These are phyloP conservation scores for Heimioporus retisporus DNA, from an alignment of 1,284 basidiomycete genomes.

Conservation along the genomic window DNA sequence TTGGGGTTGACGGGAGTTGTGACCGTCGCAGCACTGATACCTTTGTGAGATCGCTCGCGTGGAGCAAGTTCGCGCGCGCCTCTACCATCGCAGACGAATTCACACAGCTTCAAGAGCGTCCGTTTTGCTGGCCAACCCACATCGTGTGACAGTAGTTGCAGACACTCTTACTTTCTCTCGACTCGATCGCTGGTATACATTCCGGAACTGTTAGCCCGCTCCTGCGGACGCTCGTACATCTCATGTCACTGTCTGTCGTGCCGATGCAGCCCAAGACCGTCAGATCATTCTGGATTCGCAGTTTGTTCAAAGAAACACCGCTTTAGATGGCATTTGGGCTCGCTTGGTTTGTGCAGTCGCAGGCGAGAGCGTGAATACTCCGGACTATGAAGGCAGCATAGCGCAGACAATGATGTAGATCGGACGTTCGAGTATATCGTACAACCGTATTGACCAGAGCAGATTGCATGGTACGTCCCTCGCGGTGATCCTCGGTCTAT, in stretches of 20 bases:
- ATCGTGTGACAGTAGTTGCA: slow-evolving; percentile 82
- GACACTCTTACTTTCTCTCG: slow-evolving; percentile 34
- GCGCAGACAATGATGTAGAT: slow-evolving; percentile 49
- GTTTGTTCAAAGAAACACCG: slow-evolving; percentile 77
- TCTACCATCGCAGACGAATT: too few relatives aligned
- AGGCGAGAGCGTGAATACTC: neutral
- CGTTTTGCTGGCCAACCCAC: slow-evolving; percentile 60
- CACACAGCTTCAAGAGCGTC: too few relatives aligned
- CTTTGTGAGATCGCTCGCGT: too few relatives aligned
- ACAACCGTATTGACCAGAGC: slow-evolving; percentile 63
- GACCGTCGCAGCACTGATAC: too few relatives aligned
- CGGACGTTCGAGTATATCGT: slow-evolving; percentile 71
- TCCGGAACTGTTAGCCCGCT: slow-evolving; percentile 76
- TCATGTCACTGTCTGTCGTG: slow-evolving; percentile 55
- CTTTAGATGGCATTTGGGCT: slow-evolving; percentile 88
- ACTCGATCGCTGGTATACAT: slow-evolving; percentile 71
- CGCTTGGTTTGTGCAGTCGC: neutral
- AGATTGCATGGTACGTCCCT: slow-evolving; percentile 66
- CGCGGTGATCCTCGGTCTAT: too few relatives aligned
- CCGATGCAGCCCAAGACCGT: slow-evolving; percentile 47
- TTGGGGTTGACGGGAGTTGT: too few relatives aligned
- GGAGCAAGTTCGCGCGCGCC: too few relatives aligned
- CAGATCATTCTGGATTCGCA: slow-evolving; percentile 84
- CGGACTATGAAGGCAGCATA: slow-evolving; percentile 54
- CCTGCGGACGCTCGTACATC: slow-evolving; percentile 71